Percentiles rank a stretch among this genome's conserved stretches.
Conservation (phyloP, 805 yeast species). For the Zygosaccharomyces rouxii region DNA sequence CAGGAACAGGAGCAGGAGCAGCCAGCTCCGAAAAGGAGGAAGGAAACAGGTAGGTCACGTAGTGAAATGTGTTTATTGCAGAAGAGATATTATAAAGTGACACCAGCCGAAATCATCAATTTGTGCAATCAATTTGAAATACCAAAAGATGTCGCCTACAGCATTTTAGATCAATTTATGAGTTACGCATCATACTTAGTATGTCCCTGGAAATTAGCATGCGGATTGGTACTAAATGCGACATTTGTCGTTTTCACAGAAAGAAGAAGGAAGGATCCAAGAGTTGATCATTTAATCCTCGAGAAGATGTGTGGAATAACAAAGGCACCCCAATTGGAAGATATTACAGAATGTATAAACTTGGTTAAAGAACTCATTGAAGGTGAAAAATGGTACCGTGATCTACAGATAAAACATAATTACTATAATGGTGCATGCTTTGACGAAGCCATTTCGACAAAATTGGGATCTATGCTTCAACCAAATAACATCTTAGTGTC, state of each 20-base stretch:
- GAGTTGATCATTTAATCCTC: slow-evolving; percentile 45
- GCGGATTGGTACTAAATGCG: slow-evolving; percentile 61
- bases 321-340: slow-evolving; percentile 48
- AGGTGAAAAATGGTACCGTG: slow-evolving; percentile 59
- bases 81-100: slow-evolving; percentile 33
- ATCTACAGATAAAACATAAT: slow-evolving; percentile 44
- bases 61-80: slow-evolving; percentile 20
- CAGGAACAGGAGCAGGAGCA: slow-evolving; percentile 8
- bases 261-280: slow-evolving; percentile 42
- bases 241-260: slow-evolving; percentile 51
- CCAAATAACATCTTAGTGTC: slow-evolving; percentile 28
- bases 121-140: slow-evolving; percentile 63
- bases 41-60: not conserved
- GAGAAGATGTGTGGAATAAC: slow-evolving; percentile 47
- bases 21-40: slow-evolving; percentile 4
- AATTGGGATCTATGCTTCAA: slow-evolving; percentile 38
- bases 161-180: slow-evolving; percentile 48
- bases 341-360: slow-evolving; percentile 49
- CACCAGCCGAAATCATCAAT: slow-evolving; percentile 41
- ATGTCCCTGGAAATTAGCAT: slow-evolving; percentile 64
- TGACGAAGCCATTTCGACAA: slow-evolving; percentile 22
- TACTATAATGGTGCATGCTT: slow-evolving; percentile 31
- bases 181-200: slow-evolving; percentile 49
- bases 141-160: slow-evolving; percentile 48
- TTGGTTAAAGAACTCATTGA: slow-evolving; percentile 51